Base-by-base conservation (phyloP, 1,139 yeast genomes). In the Magnusiomyces fungicola region DNA sequence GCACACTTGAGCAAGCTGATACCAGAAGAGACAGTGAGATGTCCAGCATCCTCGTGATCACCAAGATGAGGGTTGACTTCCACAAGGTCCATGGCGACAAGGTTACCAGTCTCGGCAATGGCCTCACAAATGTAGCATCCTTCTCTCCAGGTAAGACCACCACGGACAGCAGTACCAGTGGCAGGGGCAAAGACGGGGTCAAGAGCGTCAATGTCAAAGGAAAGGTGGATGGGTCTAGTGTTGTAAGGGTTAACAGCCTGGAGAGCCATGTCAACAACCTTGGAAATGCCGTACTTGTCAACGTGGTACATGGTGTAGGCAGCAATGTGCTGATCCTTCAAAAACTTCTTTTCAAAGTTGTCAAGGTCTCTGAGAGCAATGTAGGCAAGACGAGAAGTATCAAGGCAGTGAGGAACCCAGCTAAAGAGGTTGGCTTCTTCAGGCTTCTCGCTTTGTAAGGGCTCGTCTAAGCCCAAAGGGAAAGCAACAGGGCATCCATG, bases 401-500 rank as follows among this genome's bases (percentile, higher is more conserved):
- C 78, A 56, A 92, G 76, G 53, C 75, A 71, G 50, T 77, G 74
- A 33, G 92, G 88, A 37, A 92, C 86, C 98, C 98, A 92, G 19
- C 56, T 61, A 54, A 71, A 70, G 33, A 65, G 56, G 50, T 67
- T 67, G 29, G 61, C 60, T 34, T 84, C 82, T 48, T 66, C 65
- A 57, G 81, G 81, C 53, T 87, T 71, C 10, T 58, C 59, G 18
- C 55, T 63, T n/a, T 62, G 62, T 29, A 60, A 52, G 6, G 63
- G 59, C 32, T 60, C 69, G 47, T 59, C 67, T 27, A 64, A 58
- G 1, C 97, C 97, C 79, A 89, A 73, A 50, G 90, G 72, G 65
- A 92, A 92, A 3, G 96, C 80, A 39, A 92, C 87, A 6, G 98
- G 98, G 67, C 97, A 90, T 2, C 98, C 98, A 67, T 92, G 98